A percentile compares a stretch with the other conserved stretches of the same genome.
Evolutionary conservation across 2,329 filamentous ascomycete genomes (phyloP).

Genomic region (Talaromyces atroroseus): DNA sequence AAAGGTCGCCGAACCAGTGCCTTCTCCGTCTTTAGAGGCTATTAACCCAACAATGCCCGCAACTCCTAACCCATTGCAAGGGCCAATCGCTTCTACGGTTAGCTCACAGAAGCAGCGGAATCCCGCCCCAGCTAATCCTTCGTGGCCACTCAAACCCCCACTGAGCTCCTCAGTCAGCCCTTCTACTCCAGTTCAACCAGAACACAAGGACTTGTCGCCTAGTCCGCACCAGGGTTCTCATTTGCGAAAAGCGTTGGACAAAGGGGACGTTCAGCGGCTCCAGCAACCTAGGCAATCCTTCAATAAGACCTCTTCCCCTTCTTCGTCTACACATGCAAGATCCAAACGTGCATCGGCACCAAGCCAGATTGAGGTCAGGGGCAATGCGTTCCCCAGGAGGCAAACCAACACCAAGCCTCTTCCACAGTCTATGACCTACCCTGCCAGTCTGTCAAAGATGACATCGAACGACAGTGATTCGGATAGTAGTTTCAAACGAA

Average conservation of each 20-base stretch:
- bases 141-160: slow-evolving; percentile 13
- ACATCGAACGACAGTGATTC: slow-evolving; percentile 63
- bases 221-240: slow-evolving; percentile 16
- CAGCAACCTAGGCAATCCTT: not conserved
- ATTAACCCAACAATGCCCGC: slow-evolving; percentile 2
- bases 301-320: not conserved
- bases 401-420: not conserved
- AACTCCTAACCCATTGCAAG: not conserved
- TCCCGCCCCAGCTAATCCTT: not conserved
- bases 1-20: not conserved
- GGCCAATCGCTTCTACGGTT: not conserved
- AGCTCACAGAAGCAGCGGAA: not conserved
- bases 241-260: slow-evolving; percentile 11
- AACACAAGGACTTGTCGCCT: slow-evolving; percentile 19
- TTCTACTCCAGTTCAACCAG: slow-evolving; percentile 13
- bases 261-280: not conserved
- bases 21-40: slow-evolving; percentile 5
- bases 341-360: slow-evolving; percentile 20
- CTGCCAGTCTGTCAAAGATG: slow-evolving; percentile 42
- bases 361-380: slow-evolving; percentile 18
- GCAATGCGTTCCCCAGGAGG: slow-evolving; percentile 11
- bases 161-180: not conserved
- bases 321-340: slow-evolving; percentile 10
- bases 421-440: slow-evolving; percentile 11
- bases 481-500: slow-evolving; percentile 72